A percentile compares a stretch with the other conserved stretches of the same genome.
These are phyloP conservation scores for Kwoniella sp. DNA, from an alignment of 768 basidiomycete genomes.

Conservation along the genomic window DNA sequence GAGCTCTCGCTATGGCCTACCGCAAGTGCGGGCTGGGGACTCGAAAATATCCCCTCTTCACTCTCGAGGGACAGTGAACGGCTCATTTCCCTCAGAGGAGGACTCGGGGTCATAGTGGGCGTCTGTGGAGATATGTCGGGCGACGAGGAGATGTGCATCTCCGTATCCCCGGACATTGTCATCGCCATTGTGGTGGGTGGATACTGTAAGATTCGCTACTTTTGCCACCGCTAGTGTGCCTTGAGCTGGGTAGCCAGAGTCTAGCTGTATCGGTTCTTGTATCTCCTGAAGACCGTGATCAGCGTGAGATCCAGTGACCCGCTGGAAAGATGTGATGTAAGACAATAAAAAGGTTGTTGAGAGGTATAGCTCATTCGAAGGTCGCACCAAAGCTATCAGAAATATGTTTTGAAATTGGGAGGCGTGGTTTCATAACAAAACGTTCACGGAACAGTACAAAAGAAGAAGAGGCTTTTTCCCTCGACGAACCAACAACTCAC, in stretches of 20 bases:
- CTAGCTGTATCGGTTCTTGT: too few species aligned
- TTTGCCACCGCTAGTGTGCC: too few species aligned
- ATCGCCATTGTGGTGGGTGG: not conserved
- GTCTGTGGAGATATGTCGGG: conserved; percentile 13
- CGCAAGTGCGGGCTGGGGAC: not conserved
- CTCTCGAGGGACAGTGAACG: not conserved
- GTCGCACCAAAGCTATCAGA: not conserved
- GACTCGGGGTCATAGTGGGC: not conserved
- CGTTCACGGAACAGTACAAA: not conserved
- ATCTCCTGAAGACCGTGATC: too few species aligned
- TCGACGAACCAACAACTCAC: too few species aligned
- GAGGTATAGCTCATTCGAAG: not conserved
- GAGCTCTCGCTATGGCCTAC: not conserved
- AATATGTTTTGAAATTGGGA: too few species aligned
- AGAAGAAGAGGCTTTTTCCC: too few species aligned
- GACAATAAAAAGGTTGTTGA: not conserved
- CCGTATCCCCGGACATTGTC: conserved; percentile 5
- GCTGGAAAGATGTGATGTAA: too few species aligned
- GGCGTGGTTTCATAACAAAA: not conserved
- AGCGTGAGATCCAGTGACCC: too few species aligned
- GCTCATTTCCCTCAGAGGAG: conserved; percentile 4
- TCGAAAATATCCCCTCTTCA: not conserved
- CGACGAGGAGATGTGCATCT: conserved; percentile 6
- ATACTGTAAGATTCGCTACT: too few species aligned
- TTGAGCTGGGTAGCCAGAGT: too few species aligned